Evolutionary conservation across 768 basidiomycete genomes (phyloP).

Genomic region (Rhodotorula taiwanensis): DNA sequence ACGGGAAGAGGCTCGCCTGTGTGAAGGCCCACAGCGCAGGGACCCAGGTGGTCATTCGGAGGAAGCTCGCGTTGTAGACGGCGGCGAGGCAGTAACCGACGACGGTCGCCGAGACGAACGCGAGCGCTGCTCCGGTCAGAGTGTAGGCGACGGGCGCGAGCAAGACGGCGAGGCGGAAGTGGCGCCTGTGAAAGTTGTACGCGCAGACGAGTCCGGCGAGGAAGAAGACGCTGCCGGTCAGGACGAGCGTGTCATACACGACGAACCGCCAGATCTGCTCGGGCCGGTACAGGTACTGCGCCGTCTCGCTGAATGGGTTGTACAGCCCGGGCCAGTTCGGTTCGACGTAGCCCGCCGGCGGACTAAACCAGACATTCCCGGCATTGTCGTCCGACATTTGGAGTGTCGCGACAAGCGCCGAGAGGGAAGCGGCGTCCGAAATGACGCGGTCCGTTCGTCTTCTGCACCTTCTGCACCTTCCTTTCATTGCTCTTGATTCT

Average conservation of each 20-base stretch:
- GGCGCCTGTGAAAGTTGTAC: constrained; percentile 2
- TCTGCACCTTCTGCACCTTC: too few species aligned
- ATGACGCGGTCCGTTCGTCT: too few species aligned
- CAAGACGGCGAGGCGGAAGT: constrained; percentile 13
- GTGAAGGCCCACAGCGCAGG: constrained; percentile 8
- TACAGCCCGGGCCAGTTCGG: constrained; percentile 10
- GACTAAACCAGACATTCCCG: background rate
- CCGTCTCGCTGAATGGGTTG: background rate
- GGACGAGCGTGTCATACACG: constrained; percentile 13
- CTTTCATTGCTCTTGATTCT: too few species aligned
- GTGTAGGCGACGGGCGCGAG: constrained; percentile 5
- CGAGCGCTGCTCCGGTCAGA: background rate
- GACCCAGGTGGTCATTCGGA: constrained; percentile 13
- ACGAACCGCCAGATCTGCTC: constrained; percentile 18
- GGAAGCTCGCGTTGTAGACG: constrained; percentile 20
- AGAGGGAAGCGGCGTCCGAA: too few species aligned
- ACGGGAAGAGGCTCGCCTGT: too few species aligned
- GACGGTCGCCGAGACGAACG: constrained; percentile 12
- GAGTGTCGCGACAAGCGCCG: too few species aligned
- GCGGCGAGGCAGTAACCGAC: constrained; percentile 15
- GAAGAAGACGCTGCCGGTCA: background rate
- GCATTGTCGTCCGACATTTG: too few species aligned
- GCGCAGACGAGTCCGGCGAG: constrained; percentile 1
- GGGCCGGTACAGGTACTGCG: constrained; percentile 14
- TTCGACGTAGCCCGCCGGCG: background rate